Evolutionary conservation across 1,284 basidiomycete species (phyloP).

Genomic region (Naganishia liquefaciens): DNA sequence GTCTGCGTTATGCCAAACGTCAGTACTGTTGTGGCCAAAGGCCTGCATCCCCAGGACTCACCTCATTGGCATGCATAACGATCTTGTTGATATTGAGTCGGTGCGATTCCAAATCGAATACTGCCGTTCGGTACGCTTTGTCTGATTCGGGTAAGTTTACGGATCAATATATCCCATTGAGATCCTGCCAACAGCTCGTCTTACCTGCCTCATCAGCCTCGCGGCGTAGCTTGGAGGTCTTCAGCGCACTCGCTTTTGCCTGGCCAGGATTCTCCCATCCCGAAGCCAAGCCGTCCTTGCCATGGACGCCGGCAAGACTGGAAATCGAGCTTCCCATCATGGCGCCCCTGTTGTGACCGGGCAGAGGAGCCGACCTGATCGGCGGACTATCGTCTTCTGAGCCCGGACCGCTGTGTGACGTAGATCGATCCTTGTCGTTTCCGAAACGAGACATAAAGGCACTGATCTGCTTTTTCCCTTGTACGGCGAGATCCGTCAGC

Average conservation of each 20-base stretch:
- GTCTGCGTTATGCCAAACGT: conserved; percentile 56
- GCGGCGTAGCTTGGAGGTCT: conserved; percentile 75
- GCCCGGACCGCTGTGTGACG: conserved; percentile 4
- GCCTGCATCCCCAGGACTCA: conserved; percentile 43
- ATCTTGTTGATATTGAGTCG: conserved; percentile 78
- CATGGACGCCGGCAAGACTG: conserved; percentile 4
- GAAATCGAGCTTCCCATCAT: conserved; percentile 7
- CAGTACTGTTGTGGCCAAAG: neutral
- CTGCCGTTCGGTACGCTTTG: conserved; percentile 84
- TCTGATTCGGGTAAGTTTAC: conserved; percentile 58
- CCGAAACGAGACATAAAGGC: conserved; percentile 51
- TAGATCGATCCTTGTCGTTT: conserved; percentile 42
- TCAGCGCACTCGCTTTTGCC: conserved; percentile 51
- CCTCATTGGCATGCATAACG: conserved; percentile 76
- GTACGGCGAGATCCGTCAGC: conserved; percentile 49
- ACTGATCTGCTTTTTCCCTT: conserved; percentile 51
- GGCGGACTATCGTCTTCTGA: conserved; percentile 23
- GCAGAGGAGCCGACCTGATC: conserved; percentile 10
- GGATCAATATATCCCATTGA: too few species aligned
- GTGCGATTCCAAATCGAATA: conserved; percentile 92
- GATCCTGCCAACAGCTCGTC: conserved; percentile 36
- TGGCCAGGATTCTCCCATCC: conserved; percentile 33
- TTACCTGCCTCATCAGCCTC: conserved; percentile 88
- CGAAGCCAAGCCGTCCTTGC: conserved; percentile 18
- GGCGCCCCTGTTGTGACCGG: conserved; percentile 1